Evolutionary conservation across 164 flowering plant species (phyloP), one percentile per base, ranked within the genome.

Genomic region (Euptelea pleiosperma): DNA sequence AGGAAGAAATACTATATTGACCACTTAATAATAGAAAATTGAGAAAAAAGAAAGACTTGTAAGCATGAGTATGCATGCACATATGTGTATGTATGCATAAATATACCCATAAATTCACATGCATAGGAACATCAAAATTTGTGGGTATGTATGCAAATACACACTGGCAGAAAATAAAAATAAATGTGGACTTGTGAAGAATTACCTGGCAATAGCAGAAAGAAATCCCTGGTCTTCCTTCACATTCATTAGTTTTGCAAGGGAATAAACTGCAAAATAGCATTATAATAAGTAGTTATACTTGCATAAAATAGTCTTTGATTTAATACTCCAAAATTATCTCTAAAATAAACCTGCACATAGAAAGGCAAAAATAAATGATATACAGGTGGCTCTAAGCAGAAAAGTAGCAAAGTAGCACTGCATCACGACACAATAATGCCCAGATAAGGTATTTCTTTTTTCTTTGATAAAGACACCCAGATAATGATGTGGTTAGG

Each of bases 151-250:
- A 55, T 6, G 5, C 11, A 28, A 6, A 41, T 12, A 36, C 18
- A 48, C 52, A 60, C 28, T 15, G 25, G 18, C 45, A 15, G 26
- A 28, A 28, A 35, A 49, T 29, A 1, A 21, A 33, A 46, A 42
- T 14, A 50, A 18, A 55, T 8, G 28, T 59, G 28, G 18, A 53
- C 9, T 36, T 35, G 28, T 14, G 19, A 44, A 42, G 14, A 42
- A 56, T 52, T 55, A 89, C 99, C 99, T 86, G 54, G 99, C 99
- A 69, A 94, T 91, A 26, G 95, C 86, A 53, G 99, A 94, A 59
- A 94, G 87, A 58, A 73, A 52, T 42, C 91, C 81, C n/a, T 72
- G 68, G 60, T 88, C 92, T 73, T 86, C 99, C 56, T 82, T 79
- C 55, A 80, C 80, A 63, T 91, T 85, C 99, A 94, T 91, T 60